Evolutionary conservation across 1,139 yeast species (phyloP).

Genomic region (Suhomyces bribrorum): DNA sequence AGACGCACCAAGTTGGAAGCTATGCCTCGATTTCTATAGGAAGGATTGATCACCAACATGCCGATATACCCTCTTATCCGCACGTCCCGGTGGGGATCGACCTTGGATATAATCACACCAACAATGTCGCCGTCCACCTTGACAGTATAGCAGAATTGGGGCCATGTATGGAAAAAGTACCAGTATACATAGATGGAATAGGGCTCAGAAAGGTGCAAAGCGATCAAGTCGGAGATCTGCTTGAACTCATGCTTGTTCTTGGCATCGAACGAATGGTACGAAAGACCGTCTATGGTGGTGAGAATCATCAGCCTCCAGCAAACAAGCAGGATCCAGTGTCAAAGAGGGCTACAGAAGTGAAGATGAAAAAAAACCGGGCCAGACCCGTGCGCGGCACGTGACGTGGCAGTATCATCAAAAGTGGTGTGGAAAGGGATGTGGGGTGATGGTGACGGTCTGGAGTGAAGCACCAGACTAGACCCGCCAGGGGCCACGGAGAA

Average conservation of each 20-base stretch:
- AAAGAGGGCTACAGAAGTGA: background rate
- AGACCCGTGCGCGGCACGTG: background rate
- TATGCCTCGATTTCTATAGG: conserved; percentile 74
- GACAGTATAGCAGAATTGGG: conserved; percentile 46
- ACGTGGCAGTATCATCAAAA: background rate
- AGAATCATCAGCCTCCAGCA: conserved; percentile 3
- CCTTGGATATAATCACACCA: conserved; percentile 84
- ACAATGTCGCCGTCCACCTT: conserved; percentile 32
- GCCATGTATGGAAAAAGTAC: conserved; percentile 50
- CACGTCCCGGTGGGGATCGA: conserved; percentile 73
- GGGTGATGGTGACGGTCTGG: background rate
- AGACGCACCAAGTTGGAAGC: conserved; percentile 69
- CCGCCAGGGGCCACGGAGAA: background rate
- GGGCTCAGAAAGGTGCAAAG: conserved; percentile 45
- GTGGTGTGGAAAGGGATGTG: background rate
- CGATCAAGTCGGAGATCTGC: conserved; percentile 34
- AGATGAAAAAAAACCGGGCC: background rate
- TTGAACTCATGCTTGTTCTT: conserved; percentile 28
- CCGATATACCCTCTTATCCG: conserved; percentile 89
- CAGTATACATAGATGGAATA: conserved; percentile 52
- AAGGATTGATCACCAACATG: conserved; percentile 83
- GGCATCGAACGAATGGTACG: conserved; percentile 24
- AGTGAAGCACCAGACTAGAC: background rate
- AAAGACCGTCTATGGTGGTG: conserved; percentile 13
- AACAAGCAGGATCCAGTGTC: too few species aligned